Conservation (phyloP, 257 asterid genomes). For the Solanum appendiculatum region DNA sequence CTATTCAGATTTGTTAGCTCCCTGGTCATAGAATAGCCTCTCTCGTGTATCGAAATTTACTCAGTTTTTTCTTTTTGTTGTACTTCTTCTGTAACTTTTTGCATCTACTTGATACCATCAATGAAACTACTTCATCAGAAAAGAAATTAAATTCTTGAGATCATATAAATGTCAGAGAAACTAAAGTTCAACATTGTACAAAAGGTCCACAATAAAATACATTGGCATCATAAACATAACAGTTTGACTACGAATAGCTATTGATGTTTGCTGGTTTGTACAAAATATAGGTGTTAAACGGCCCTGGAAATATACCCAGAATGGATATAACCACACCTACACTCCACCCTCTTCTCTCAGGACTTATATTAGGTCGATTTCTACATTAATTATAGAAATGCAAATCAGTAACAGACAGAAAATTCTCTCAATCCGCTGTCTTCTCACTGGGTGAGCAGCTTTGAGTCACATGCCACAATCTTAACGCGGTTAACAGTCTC, state of each 20-base stretch:
- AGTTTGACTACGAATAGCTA: background rate
- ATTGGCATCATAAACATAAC: background rate
- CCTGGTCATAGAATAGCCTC: background rate
- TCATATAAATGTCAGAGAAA: background rate
- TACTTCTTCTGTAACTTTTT: background rate
- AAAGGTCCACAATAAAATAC: background rate
- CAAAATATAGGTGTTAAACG: background rate
- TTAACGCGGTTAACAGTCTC: conserved; percentile 59
- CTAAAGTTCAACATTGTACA: background rate
- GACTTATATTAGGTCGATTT: background rate
- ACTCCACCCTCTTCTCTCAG: background rate
- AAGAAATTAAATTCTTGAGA: background rate
- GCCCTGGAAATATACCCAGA: conserved; percentile 6
- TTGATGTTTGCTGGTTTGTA: background rate
- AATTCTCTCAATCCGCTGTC: background rate
- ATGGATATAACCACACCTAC: background rate
- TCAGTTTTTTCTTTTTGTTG: background rate
- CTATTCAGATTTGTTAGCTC: background rate
- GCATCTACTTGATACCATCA: background rate
- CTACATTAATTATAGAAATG: conserved; percentile 7
- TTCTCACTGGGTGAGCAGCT: conserved; percentile 71
- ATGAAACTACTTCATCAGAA: background rate
- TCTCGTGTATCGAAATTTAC: background rate
- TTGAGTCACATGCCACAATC: conserved; percentile 90
- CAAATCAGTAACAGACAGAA: background rate